These are phyloP conservation scores for Selenicereus undatus DNA, from an alignment of 148 eudicot genomes.

Conservation along the genomic window DNA sequence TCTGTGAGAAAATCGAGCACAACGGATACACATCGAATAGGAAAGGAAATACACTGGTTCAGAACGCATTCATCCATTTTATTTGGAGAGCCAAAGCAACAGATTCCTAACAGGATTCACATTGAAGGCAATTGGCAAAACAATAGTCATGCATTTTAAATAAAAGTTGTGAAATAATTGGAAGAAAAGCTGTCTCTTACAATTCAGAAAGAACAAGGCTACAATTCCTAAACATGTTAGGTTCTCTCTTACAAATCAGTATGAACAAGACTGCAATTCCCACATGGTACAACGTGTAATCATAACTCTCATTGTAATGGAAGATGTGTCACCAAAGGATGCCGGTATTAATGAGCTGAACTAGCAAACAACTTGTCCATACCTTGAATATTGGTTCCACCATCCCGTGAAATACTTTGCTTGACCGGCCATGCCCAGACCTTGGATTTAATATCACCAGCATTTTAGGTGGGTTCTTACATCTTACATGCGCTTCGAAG, in stretches of 20 bases:
- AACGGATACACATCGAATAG: slow-evolving; percentile 10
- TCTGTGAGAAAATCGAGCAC: slow-evolving; percentile 23
- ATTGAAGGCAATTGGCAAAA: background rate
- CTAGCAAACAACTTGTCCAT: slow-evolving; percentile 21
- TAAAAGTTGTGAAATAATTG: background rate
- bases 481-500: slow-evolving; percentile 58
- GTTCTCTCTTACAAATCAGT: too few species aligned
- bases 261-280: too few species aligned
- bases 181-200: background rate
- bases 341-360: background rate
- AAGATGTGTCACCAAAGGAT: background rate
- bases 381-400: slow-evolving; percentile 98
- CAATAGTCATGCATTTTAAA: background rate
- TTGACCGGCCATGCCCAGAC: slow-evolving; percentile 91
- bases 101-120: background rate
- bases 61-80: background rate
- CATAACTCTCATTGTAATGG: too few species aligned
- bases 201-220: background rate
- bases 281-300: too few species aligned
- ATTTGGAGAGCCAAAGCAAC: background rate
- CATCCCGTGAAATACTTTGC: slow-evolving; percentile 75
- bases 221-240: background rate
- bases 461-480: slow-evolving; percentile 89
- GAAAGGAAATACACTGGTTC: background rate
- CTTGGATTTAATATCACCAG: slow-evolving; percentile 91